A percentile compares a stretch with the other conserved stretches of the same genome.
Conservation (phyloP, 2,329 filamentous ascomycete genomes). For the Sclerotinia trifoliorum region DNA sequence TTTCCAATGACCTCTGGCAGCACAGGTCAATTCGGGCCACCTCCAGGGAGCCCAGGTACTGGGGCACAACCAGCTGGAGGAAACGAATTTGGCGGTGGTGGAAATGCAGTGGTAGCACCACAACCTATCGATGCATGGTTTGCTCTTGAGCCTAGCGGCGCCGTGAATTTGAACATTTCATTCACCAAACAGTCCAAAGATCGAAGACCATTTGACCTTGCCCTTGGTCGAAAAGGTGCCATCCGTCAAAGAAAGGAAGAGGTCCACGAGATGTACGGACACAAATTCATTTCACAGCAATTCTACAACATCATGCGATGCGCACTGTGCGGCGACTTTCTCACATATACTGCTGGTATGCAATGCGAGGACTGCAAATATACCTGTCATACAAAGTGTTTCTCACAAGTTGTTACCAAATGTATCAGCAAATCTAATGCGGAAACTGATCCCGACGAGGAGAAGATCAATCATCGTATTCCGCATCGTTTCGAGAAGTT, state of each 20-base stretch:
- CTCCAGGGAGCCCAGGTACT: slow-evolving; percentile 44
- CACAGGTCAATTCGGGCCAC: slow-evolving; percentile 46
- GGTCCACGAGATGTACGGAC: slow-evolving; percentile 96
- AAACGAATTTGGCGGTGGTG: slow-evolving; percentile 35
- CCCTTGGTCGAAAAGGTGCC: slow-evolving; percentile 90
- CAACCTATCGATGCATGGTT: slow-evolving; percentile 90
- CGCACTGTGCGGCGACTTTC: slow-evolving; percentile 93
- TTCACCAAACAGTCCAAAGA: slow-evolving; percentile 91
- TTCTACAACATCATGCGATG: slow-evolving; percentile 99
- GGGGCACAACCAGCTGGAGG: slow-evolving; percentile 23
- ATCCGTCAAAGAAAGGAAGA: slow-evolving; percentile 98
- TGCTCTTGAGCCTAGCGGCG: slow-evolving; percentile 88
- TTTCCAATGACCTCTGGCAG: slow-evolving; percentile 57
- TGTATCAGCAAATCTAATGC: slow-evolving; percentile 99
- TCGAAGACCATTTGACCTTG: slow-evolving; percentile 78
- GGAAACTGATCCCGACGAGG: slow-evolving; percentile 96
- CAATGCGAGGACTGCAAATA: slow-evolving; percentile 99
- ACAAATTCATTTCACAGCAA: slow-evolving; percentile 98
- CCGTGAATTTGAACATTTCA: slow-evolving; percentile 86
- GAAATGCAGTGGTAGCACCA: slow-evolving; percentile 41
- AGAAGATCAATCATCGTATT: slow-evolving; percentile 99
- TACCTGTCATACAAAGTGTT: slow-evolving; percentile 98
- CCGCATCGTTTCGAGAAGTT: slow-evolving; percentile 97
- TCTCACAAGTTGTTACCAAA: slow-evolving; percentile 94
- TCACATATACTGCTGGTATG: slow-evolving; percentile 98